These are phyloP conservation scores for Amanita fuliginea DNA, from an alignment of 768 basidiomycete species.

Conservation along the genomic window DNA sequence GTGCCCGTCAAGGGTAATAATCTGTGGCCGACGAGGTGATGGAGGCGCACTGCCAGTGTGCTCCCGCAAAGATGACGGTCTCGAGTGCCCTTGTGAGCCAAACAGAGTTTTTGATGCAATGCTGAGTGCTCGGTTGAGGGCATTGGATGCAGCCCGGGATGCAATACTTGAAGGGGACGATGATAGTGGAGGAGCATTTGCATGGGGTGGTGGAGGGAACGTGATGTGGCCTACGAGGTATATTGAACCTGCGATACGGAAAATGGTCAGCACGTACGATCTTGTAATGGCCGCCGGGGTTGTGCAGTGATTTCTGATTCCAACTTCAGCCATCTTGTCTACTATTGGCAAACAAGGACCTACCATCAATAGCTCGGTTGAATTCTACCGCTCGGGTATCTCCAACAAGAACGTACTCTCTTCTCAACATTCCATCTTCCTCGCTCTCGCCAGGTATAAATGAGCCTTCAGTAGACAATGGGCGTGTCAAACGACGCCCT, in stretches of 20 bases:
- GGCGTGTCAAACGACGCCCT: slow-evolving; percentile 12
- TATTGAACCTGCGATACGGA: slow-evolving; percentile 9
- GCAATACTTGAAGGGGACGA: slow-evolving; percentile 53
- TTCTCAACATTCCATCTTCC: slow-evolving; percentile 66
- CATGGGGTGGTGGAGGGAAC: slow-evolving; percentile 60
- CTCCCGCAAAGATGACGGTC: slow-evolving; percentile 28
- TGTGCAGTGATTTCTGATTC: slow-evolving; percentile 52
- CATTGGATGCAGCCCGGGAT: slow-evolving; percentile 58
- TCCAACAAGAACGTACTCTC: slow-evolving; percentile 91
- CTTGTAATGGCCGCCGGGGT: slow-evolving; percentile 47
- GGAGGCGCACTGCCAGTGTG: slow-evolving; percentile 27
- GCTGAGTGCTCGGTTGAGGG: slow-evolving; percentile 68
- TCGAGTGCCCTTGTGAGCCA: slow-evolving; percentile 32
- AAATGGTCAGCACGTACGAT: slow-evolving; percentile 34
- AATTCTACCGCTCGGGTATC: slow-evolving; percentile 88
- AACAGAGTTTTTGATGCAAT: slow-evolving; percentile 78
- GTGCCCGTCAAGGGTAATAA: slow-evolving; percentile 36
- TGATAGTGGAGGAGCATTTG: slow-evolving; percentile 43
- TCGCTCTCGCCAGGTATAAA: slow-evolving; percentile 76
- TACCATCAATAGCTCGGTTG: slow-evolving; percentile 85
- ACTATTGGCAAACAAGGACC: slow-evolving; percentile 11
- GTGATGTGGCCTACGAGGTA: slow-evolving; percentile 30
- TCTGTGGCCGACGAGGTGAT: slow-evolving; percentile 46
- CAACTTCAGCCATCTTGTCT: slow-evolving; percentile 4
- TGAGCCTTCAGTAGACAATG: slow-evolving; percentile 48